Conservation (phyloP, 2,329 filamentous ascomycete species). For the Fusarium sp. region DNA sequence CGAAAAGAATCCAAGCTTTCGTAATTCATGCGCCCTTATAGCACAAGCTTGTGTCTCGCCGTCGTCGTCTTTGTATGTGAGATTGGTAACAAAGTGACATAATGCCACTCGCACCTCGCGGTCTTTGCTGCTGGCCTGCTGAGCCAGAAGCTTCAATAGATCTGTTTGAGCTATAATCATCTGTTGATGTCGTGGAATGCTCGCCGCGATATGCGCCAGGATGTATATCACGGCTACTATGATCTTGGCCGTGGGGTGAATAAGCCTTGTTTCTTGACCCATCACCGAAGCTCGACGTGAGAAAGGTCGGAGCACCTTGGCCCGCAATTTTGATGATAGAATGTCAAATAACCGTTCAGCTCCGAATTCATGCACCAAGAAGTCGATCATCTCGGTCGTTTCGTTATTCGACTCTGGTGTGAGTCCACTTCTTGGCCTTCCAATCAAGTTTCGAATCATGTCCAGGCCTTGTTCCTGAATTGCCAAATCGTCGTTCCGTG, state of each 20-base stretch:
- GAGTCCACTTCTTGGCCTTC: conserved; percentile 65
- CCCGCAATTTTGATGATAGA: conserved; percentile 80
- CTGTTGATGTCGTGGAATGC: conserved; percentile 81
- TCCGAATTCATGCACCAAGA: conserved; percentile 80
- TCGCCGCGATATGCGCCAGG: conserved; percentile 89
- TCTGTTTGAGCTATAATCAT: conserved; percentile 81
- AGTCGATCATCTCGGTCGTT: conserved; percentile 83
- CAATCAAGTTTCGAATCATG: conserved; percentile 90
- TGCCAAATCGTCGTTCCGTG: conserved; percentile 81
- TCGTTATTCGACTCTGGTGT: conserved; percentile 63
- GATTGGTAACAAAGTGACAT: conserved; percentile 86
- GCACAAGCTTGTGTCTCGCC: conserved; percentile 74
- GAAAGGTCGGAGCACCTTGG: conserved; percentile 68
- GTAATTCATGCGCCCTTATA: conserved; percentile 76
- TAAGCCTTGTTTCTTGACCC: conserved; percentile 60
- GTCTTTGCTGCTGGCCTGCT: conserved; percentile 79
- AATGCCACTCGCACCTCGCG: conserved; percentile 81
- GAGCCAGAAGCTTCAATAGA: conserved; percentile 78
- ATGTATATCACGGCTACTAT: conserved; percentile 83
- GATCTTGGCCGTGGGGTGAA: conserved; percentile 75
- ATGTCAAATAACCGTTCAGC: conserved; percentile 84
- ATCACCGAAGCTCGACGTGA: conserved; percentile 55
- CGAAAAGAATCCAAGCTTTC: conserved; percentile 76
- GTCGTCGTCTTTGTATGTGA: conserved; percentile 84
- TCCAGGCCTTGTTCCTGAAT: conserved; percentile 93